Evolutionary conservation across 441 rosid species (phyloP).

Genomic region (Hura crepitans): DNA sequence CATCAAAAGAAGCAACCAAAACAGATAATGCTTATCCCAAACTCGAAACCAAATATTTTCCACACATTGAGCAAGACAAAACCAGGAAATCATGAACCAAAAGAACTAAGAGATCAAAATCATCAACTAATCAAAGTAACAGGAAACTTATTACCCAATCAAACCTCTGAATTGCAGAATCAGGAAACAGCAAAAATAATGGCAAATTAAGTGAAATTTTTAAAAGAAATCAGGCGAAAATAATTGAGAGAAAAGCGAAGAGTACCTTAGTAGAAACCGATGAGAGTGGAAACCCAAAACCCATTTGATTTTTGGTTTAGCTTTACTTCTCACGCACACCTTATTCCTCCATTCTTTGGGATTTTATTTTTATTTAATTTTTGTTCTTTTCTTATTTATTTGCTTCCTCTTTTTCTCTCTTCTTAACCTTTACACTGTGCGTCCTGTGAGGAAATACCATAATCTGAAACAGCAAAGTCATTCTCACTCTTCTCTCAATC

Average conservation of each 20-base stretch:
- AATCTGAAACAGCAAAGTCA: conserved; percentile 12
- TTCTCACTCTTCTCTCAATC: not conserved
- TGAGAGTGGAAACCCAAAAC: not conserved
- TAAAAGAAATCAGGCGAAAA: not conserved
- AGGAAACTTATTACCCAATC: not conserved
- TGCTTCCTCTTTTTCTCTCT: conserved; percentile 5
- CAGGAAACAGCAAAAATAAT: no score
- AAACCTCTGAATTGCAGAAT: not conserved
- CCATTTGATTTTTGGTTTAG: not conserved
- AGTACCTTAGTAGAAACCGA: not conserved
- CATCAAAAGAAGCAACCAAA: not conserved
- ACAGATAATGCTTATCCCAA: not conserved
- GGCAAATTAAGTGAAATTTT: not conserved
- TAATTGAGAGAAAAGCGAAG: not conserved
- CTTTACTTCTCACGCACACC: not conserved
- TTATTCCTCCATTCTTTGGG: not conserved
- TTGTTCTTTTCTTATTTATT: not conserved
- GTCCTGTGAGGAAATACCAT: conserved; percentile 16
- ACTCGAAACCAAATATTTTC: not conserved
- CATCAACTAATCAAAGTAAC: not conserved
- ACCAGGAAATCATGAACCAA: not conserved
- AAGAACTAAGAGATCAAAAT: conserved; percentile 2
- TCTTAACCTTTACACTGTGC: conserved; percentile 14
- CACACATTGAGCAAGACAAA: not conserved
- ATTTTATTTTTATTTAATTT: not conserved